Evolutionary conservation across 768 basidiomycete genomes (phyloP).

Genomic region (Mycena haematopus): DNA sequence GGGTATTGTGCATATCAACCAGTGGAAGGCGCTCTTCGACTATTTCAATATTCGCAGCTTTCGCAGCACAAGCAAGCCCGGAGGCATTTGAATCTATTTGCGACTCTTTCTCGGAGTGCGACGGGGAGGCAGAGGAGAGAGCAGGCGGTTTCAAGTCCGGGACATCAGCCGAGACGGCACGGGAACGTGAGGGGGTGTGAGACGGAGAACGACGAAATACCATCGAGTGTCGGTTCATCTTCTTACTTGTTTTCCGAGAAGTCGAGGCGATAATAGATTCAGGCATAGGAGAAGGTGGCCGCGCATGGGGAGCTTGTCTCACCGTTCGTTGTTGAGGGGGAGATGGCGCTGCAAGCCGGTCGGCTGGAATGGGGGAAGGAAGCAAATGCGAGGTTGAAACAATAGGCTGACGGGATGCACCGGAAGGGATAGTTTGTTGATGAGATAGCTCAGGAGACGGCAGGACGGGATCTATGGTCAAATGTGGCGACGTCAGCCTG

Average conservation of each 20-base stretch:
- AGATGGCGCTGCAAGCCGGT: background rate
- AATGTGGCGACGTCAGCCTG: background rate
- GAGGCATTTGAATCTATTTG: background rate
- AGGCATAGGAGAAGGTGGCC: background rate
- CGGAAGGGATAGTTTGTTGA: slow-evolving; percentile 8
- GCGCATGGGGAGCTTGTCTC: background rate
- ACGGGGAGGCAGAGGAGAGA: too few species aligned
- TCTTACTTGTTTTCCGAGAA: background rate
- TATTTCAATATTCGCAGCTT: background rate
- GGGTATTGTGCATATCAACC: slow-evolving; percentile 16
- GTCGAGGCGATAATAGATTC: background rate
- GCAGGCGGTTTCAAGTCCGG: background rate
- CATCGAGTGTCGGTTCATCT: slow-evolving; percentile 12
- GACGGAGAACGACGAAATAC: background rate
- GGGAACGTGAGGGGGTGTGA: background rate
- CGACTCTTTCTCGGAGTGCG: background rate
- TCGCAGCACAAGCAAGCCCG: background rate
- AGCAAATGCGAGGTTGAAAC: background rate
- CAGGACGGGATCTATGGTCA: background rate
- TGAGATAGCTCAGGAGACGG: background rate
- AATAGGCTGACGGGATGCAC: background rate
- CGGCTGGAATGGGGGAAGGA: slow-evolving; percentile 1
- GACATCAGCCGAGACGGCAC: background rate
- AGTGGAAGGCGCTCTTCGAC: slow-evolving; percentile 13
- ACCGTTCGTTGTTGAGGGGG: background rate